A percentile compares a stretch with the other conserved stretches of the same genome.
phyloP scores from a whole-genome alignment of 1,284 basidiomycete genomes.

The Phellinidium pouzarii region DNA sequence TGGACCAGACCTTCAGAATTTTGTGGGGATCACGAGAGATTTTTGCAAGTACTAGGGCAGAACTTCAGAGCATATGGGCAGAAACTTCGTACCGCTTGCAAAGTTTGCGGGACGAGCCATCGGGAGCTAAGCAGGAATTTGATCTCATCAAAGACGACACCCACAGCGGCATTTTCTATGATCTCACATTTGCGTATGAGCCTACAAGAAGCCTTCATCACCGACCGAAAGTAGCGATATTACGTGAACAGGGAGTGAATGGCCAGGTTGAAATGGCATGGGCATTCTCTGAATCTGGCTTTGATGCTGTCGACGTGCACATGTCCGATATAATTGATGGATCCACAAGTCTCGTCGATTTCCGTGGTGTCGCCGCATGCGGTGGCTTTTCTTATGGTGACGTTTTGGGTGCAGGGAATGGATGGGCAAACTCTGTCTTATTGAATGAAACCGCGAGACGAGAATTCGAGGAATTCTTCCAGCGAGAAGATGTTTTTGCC shows the following conservation, averaged over 20 bases:
- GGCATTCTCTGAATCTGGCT: slow-evolving; percentile 91
- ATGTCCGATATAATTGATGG: slow-evolving; percentile 95
- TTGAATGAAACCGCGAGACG: slow-evolving; percentile 68
- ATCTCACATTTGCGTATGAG: slow-evolving; percentile 59
- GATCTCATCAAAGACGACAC: slow-evolving; percentile 62
- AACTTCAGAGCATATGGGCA: slow-evolving; percentile 84
- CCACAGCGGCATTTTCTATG: slow-evolving; percentile 70
- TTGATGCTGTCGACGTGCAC: slow-evolving; percentile 92
- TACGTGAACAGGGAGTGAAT: slow-evolving; percentile 98
- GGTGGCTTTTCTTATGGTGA: slow-evolving; percentile 99
- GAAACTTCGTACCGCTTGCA: slow-evolving; percentile 96
- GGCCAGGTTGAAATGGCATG: slow-evolving; percentile 99
- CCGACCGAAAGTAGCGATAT: slow-evolving; percentile 87
- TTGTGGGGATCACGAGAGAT: slow-evolving; percentile 47
- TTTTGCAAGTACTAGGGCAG: slow-evolving; percentile 60
- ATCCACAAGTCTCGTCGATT: slow-evolving; percentile 52
- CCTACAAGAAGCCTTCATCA: slow-evolving; percentile 33
- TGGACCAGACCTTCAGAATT: slow-evolving; percentile 61
- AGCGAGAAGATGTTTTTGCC: slow-evolving; percentile 75
- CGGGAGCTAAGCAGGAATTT: slow-evolving; percentile 78
- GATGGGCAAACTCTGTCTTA: slow-evolving; percentile 94
- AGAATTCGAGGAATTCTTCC: slow-evolving; percentile 82
- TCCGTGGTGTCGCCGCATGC: slow-evolving; percentile 90
- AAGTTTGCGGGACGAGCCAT: slow-evolving; percentile 78
- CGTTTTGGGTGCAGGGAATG: slow-evolving; percentile 94